Evolutionary conservation across 1,139 yeast species (phyloP).

Genomic region (Pichia terricola): DNA sequence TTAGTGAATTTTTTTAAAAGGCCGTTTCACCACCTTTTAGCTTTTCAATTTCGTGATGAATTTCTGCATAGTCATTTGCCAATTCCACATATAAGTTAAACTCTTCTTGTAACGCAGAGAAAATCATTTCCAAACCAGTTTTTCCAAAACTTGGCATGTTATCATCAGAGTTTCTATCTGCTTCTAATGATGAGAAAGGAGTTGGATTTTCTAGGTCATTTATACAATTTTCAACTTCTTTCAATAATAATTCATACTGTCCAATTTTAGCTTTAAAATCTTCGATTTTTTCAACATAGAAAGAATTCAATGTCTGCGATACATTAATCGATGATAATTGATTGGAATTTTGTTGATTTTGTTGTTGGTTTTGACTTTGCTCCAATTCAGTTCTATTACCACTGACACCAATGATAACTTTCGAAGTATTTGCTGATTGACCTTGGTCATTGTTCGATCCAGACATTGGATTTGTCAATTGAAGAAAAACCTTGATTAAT

Average conservation of each 20-base stretch:
- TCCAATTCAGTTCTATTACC: conserved; percentile 19
- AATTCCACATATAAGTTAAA: conserved; percentile 81
- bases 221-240: conserved; percentile 68
- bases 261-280: conserved; percentile 49
- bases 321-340: conserved; percentile 21
- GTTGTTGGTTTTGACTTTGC: conserved; percentile 11
- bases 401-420: conserved; percentile 23
- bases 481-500: conserved; percentile 25
- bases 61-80: conserved; percentile 81
- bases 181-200: not conserved
- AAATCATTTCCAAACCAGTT: conserved; percentile 41
- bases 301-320: conserved; percentile 34
- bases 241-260: conserved; percentile 54
- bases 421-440: conserved; percentile 17
- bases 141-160: conserved; percentile 24
- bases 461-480: conserved; percentile 26
- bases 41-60: conserved; percentile 61
- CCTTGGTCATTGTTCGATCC: conserved; percentile 14
- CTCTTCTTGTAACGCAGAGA: conserved; percentile 69
- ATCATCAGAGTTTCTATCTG: too few species aligned
- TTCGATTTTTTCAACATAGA: conserved; percentile 42
- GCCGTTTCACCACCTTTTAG: conserved; percentile 12
- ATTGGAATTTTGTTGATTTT: conserved; percentile 11
- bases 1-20: conserved; percentile 5
- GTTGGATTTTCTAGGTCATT: conserved; percentile 47